phyloP scores from a whole-genome alignment of 306 rosid genomes.

The Acacia acuminata region DNA sequence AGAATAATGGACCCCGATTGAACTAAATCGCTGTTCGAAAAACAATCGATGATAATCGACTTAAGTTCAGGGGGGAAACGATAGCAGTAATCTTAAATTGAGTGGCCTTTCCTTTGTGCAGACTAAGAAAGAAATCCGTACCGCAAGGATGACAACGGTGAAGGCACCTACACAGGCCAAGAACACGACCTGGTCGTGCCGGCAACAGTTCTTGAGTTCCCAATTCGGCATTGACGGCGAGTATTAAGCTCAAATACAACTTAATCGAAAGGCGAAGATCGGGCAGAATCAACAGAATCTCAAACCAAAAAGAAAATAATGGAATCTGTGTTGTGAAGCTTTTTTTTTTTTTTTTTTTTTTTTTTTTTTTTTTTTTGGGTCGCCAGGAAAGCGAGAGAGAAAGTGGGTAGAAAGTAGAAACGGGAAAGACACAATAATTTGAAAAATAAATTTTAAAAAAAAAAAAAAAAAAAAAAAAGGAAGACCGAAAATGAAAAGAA shows the following conservation, averaged over 20 bases:
- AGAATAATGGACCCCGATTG: background rate
- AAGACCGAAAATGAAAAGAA: too few species aligned
- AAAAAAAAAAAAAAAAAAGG: background rate
- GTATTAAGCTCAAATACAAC: background rate
- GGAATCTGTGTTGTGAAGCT: background rate
- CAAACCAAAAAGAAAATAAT: background rate
- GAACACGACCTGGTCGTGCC: constrained; percentile 73
- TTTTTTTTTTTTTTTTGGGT: background rate
- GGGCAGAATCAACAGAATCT: background rate
- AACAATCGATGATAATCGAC: background rate
- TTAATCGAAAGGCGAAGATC: background rate
- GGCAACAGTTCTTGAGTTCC: constrained; percentile 86
- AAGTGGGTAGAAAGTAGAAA: background rate
- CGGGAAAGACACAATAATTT: background rate
- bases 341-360: background rate
- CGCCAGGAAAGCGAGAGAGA: background rate
- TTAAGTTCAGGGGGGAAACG: background rate
- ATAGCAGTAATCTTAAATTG: background rate
- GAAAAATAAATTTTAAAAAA: background rate
- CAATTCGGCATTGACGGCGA: constrained; percentile 69
- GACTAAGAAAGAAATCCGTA: constrained; percentile 33
- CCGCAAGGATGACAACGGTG: constrained; percentile 75
- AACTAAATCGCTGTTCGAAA: background rate
- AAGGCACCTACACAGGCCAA: constrained; percentile 60
- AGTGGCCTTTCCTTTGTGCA: background rate